Conservation (phyloP, 805 yeast genomes). For the Candida methanosorbosa region DNA sequence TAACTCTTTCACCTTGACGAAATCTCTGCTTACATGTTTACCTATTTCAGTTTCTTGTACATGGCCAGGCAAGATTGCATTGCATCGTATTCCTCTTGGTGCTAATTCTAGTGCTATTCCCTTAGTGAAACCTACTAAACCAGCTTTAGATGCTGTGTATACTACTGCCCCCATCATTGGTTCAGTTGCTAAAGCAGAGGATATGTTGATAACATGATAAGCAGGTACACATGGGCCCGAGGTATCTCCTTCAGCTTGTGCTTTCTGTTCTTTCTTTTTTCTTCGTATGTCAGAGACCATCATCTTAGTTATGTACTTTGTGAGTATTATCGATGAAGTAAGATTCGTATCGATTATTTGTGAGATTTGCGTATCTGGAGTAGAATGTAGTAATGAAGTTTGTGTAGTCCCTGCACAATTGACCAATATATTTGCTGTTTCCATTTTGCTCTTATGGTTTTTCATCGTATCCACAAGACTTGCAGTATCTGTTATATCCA, state of each 20-base stretch:
- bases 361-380: constrained; percentile 32
- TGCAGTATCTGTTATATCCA: constrained; percentile 22
- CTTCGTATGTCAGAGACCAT: constrained; percentile 32
- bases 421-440: constrained; percentile 35
- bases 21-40: constrained; percentile 16
- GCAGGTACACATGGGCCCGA: constrained; percentile 2
- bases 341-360: constrained; percentile 48
- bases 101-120: constrained; percentile 53
- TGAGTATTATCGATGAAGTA: constrained; percentile 49
- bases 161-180: constrained; percentile 48
- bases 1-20: no score
- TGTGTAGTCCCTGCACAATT: constrained; percentile 67
- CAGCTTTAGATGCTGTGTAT: constrained; percentile 67
- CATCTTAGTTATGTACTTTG: constrained; percentile 41
- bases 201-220: constrained; percentile 47
- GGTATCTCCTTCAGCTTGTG: neutral
- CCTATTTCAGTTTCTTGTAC: constrained; percentile 64
- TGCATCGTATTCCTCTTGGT: constrained; percentile 45
- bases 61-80: constrained; percentile 62
- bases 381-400: constrained; percentile 36
- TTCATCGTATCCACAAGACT: constrained; percentile 6
- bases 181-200: constrained; percentile 51
- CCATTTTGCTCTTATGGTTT: neutral
- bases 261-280: constrained; percentile 6
- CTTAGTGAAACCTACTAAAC: constrained; percentile 52